Percentiles rank a stretch among this genome's conserved stretches.
Evolutionary conservation across 2,329 filamentous ascomycete genomes (phyloP).

Genomic region (Colletotrichum costaricense): DNA sequence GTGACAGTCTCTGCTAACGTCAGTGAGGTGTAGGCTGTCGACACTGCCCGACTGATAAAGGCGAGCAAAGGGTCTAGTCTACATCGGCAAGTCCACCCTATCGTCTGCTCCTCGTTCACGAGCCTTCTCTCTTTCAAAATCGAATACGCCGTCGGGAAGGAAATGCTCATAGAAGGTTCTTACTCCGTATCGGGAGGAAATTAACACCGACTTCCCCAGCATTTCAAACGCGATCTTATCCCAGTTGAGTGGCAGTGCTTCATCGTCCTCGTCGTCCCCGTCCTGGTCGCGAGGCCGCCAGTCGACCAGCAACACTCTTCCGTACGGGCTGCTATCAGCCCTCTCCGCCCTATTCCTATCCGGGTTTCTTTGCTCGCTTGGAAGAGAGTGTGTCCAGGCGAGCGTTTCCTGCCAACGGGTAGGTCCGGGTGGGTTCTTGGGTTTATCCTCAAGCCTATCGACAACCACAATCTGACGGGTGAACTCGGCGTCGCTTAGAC

Average conservation of each 20-base stretch:
- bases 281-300: not conserved
- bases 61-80: not conserved
- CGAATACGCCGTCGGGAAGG: not conserved
- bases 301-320: not conserved
- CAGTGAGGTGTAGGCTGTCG: not conserved
- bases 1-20: not conserved
- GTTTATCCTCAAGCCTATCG: not conserved
- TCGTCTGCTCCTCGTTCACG: not conserved
- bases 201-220: not conserved
- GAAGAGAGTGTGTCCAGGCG: not conserved
- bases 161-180: no score
- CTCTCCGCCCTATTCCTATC: not conserved
- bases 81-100: not conserved
- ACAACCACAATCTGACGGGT: not conserved
- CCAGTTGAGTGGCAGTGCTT: not conserved
- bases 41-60: not conserved
- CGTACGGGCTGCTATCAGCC: not conserved
- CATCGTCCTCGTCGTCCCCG: not conserved
- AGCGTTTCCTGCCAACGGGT: not conserved
- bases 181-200: not conserved
- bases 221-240: not conserved
- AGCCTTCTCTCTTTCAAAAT: not conserved
- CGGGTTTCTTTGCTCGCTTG: not conserved
- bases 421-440: not conserved
- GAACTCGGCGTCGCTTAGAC: no score